Evolutionary conservation across 805 yeast genomes (phyloP).

Genomic region (Pichia nanzhaoensis): DNA sequence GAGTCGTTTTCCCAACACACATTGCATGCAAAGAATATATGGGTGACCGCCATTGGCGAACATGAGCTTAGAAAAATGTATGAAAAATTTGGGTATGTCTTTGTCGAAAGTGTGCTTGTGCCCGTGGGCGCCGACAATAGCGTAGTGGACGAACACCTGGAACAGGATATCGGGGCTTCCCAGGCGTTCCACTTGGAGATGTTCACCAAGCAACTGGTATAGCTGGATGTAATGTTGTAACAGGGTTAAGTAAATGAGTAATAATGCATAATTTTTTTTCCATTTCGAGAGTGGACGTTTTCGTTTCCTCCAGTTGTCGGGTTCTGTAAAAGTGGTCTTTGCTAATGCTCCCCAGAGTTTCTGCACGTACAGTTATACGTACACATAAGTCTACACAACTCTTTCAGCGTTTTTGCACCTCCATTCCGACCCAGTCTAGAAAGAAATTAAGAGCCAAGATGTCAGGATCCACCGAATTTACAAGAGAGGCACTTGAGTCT

Average conservation of each 20-base stretch:
- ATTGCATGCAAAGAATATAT: conserved; percentile 18
- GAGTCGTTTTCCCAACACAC: conserved; percentile 13
- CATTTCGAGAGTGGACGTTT: no score
- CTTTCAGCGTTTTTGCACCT: background rate
- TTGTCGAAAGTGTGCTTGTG: conserved; percentile 22
- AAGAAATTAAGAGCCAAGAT: conserved; percentile 12
- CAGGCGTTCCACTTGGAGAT: conserved; percentile 38
- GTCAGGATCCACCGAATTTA: conserved; percentile 36
- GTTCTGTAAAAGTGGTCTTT: no score
- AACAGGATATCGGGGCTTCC: conserved; percentile 34
- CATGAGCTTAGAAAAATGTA: conserved; percentile 45
- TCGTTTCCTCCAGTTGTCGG: no score
- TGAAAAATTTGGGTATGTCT: conserved; percentile 34
- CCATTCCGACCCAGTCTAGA: conserved; percentile 2
- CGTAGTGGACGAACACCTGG: conserved; percentile 23
- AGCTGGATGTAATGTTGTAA: background rate
- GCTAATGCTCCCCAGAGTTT: no score
- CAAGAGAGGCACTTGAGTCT: conserved; percentile 84
- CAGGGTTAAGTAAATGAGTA: no score
- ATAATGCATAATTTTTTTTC: no score
- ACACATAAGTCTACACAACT: no score
- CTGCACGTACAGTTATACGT: no score
- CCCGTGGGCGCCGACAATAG: conserved; percentile 19
- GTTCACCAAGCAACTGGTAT: conserved; percentile 22
- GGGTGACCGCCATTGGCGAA: conserved; percentile 41